Evolutionary conservation across 179 eudicot species (phyloP), one percentile per base, ranked within the genome.

Genomic region (Monotropa hypopitys): DNA sequence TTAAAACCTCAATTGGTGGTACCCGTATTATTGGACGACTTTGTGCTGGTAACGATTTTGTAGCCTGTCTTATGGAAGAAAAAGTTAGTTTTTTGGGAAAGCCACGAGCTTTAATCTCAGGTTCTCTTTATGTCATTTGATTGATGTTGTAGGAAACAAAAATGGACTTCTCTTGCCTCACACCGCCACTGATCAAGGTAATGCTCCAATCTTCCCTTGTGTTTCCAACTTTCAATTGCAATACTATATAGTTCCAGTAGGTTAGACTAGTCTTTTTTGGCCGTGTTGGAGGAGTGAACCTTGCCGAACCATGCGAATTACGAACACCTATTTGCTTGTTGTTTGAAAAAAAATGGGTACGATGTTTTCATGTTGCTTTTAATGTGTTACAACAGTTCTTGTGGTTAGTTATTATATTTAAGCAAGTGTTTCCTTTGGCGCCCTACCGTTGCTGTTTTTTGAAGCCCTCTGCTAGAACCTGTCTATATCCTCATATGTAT

Each of bases 121-220:
- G 26, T 1, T 51, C 56, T 33, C 21, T 32, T 13, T 56, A 16
- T 78, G 46, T 76, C 42, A 30, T 40, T 78, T 42, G 49, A 35
- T 68, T 72, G 38, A 40, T 49, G 28, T 87, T 79, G 63, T 86
- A 94, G 98, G 98, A 80, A 94, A 94, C 88, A 94, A 89, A 79
- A 94, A 92, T 59, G 98, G 98, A 67, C 96, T 94, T 81, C 96
- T 94, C 57, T 85, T 94, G 82, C 97, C 98, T 78, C 96, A 92
- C 80, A 83, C 86, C 20, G 92, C 97, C 11, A 94, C 98, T 67
- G 97, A 94, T 79, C 76, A 73, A 54, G 76, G 76, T 73, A 54
- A 35, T 38, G 49, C 30, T 73, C 16, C 47, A 33, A 12, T 20
- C 3, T 72, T 50, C 18, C 21, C 23, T 72, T 30, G 26, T 61